phyloP scores from a whole-genome alignment of 192 early-diverging fungal genomes.

The Backusella sp. region DNA sequence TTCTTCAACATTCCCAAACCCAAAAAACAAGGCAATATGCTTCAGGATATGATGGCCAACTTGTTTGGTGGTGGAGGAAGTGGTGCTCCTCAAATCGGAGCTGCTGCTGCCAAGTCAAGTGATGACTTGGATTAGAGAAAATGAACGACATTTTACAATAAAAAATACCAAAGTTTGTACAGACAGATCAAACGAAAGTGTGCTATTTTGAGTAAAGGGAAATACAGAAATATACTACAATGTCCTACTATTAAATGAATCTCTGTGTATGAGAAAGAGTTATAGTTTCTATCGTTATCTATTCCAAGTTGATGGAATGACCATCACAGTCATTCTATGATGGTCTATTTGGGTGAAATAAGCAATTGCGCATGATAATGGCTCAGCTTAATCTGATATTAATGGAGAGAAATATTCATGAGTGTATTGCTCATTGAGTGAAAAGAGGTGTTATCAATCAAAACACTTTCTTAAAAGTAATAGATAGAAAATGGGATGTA shows the following conservation, averaged over 20 bases:
- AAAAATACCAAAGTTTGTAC: not conserved
- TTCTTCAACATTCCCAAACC: conserved; percentile 50
- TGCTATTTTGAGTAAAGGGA: not conserved
- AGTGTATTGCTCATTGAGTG: too few relatives aligned
- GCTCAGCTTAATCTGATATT: too few relatives aligned
- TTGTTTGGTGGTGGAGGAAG: conserved; percentile 38
- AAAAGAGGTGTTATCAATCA: too few relatives aligned
- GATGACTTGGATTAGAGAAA: conserved; percentile 5
- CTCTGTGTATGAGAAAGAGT: too few relatives aligned
- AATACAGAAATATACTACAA: not conserved
- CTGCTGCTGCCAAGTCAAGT: not conserved
- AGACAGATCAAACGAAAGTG: not conserved
- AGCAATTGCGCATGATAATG: too few relatives aligned
- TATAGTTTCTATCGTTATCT: too few relatives aligned
- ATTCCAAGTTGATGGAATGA: too few relatives aligned
- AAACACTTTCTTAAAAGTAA: too few relatives aligned
- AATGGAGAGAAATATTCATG: too few relatives aligned
- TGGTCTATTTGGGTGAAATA: too few relatives aligned
- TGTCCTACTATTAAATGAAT: not conserved
- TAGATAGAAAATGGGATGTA: too few relatives aligned
- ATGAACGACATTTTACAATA: not conserved
- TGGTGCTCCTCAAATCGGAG: not conserved
- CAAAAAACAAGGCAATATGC: conserved; percentile 44
- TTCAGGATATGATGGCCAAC: conserved; percentile 53
- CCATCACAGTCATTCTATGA: too few relatives aligned